Evolutionary conservation across 2,329 filamentous ascomycete genomes (phyloP).

Genomic region (Colletotrichum lupini): DNA sequence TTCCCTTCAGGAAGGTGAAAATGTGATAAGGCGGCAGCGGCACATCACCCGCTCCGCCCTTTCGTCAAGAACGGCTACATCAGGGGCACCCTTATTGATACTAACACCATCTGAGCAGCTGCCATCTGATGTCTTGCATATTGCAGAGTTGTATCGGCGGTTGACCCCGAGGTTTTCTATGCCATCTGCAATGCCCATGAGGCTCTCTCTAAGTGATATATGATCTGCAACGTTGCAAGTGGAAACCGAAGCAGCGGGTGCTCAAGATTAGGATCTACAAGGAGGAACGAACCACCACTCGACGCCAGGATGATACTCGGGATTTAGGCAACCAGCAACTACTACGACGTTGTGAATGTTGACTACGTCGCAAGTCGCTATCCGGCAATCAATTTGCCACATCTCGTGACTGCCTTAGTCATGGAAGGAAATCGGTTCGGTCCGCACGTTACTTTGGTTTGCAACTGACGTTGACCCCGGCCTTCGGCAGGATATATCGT

Average conservation of each 20-base stretch:
- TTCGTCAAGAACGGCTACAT: not conserved
- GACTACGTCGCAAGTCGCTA: not conserved
- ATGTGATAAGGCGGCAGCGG: constrained; percentile 1
- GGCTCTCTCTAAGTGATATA: not conserved
- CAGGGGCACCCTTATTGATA: not conserved
- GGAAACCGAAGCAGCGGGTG: not conserved
- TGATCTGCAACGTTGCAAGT: constrained; percentile 28
- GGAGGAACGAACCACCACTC: not conserved
- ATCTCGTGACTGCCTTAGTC: not conserved
- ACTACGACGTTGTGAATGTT: not conserved
- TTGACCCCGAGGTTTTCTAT: not conserved
- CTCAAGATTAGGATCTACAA: not conserved
- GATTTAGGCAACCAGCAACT: not conserved
- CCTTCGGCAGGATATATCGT: not conserved
- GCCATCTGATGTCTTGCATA: constrained; percentile 33
- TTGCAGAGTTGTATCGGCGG: constrained; percentile 11
- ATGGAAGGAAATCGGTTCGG: not conserved
- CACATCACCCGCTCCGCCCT: constrained; percentile 9
- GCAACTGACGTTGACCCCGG: not conserved
- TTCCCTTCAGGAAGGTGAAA: not conserved
- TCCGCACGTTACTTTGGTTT: not conserved
- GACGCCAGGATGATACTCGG: not conserved
- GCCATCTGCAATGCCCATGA: constrained; percentile 7
- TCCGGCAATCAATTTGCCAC: too few species aligned
- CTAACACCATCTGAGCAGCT: not conserved